Evolutionary conservation across 345 rosid genomes (phyloP), one percentile per base, ranked within the genome.

Genomic region (Turritis glabra): DNA sequence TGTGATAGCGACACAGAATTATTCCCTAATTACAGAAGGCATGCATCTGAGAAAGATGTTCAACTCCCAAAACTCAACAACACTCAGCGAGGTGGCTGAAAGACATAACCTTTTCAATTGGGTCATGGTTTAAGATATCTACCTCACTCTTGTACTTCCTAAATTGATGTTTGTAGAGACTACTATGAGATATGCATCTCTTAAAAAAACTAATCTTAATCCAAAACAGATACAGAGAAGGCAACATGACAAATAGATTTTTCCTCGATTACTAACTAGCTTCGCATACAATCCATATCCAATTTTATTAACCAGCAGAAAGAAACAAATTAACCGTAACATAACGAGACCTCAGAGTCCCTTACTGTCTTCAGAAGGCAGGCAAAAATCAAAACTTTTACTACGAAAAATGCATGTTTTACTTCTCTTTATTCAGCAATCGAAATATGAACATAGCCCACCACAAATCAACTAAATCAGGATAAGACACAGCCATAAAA

Each of bases 361-460:
- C n/a, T n/a, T n/a, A n/a, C n/a, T n/a, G n/a, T n/a, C n/a, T n/a
- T n/a, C n/a, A n/a, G n/a, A n/a, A n/a, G n/a, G n/a, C n/a, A n/a
- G n/a, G n/a, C n/a, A 26, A 17, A 7, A 38, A 10, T 40, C 47
- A 54, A 68, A 53, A 18, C 18, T 52, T 27, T 30, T 15, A n/a
- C 55, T 30, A 32, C 6, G 46, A 29, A 68, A 68, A 62, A 76
- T 43, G 64, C 4, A 35, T 15, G 17, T 21, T 75, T 60, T 22
- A 21, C 62, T 52, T 68, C 12, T 22, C 32, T 30, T 30, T 3
- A 18, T 57, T 67, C 35, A 67, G 48, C 18, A 40, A 75, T 48
- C 50, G 30, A 61, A 32, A 25, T 17, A 63, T 46, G 18, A n/a
- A 32, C 15, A 54, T 8, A 54, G 46, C 27, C 35, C 73, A 77